phyloP scores from a whole-genome alignment of 768 basidiomycete species.

The Phaffia australis region DNA sequence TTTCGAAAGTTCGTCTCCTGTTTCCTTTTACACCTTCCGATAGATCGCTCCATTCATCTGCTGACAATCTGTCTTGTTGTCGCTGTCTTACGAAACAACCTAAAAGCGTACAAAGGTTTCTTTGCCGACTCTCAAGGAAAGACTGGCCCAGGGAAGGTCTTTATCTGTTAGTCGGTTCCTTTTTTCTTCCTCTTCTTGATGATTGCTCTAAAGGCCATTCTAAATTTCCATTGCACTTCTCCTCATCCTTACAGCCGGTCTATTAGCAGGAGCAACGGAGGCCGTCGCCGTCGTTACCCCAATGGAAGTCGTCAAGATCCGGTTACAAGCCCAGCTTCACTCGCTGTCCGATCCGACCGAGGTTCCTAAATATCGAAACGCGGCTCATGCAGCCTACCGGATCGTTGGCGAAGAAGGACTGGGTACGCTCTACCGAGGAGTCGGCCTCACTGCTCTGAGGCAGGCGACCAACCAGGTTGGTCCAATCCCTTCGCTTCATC shows the following conservation, averaged over 20 bases:
- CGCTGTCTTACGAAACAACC: slow-evolving; percentile 25
- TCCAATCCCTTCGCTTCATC: not conserved
- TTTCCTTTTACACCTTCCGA: no score
- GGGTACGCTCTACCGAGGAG: slow-evolving; percentile 76
- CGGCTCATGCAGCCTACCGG: slow-evolving; percentile 88
- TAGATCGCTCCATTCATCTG: no score
- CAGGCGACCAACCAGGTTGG: slow-evolving; percentile 96
- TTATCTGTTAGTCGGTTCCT: slow-evolving; percentile 54
- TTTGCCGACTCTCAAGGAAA: slow-evolving; percentile 64
- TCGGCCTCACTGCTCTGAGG: slow-evolving; percentile 79
- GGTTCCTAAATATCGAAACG: slow-evolving; percentile 85
- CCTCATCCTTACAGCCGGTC: slow-evolving; percentile 53
- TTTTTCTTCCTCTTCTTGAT: not conserved
- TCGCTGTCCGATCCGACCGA: slow-evolving; percentile 93
- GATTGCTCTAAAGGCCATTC: not conserved
- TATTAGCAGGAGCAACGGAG: slow-evolving; percentile 91
- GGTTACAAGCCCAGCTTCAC: slow-evolving; percentile 93
- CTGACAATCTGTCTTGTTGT: no score
- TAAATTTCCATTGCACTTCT: not conserved
- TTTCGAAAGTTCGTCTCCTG: slow-evolving; percentile 56
- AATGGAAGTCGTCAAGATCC: slow-evolving; percentile 99
- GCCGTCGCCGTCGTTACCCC: slow-evolving; percentile 90
- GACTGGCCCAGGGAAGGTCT: slow-evolving; percentile 67
- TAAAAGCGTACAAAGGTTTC: slow-evolving; percentile 62
- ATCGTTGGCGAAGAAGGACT: slow-evolving; percentile 88